phyloP scores from a whole-genome alignment of 176 grass and related monocot genomes.

The Bolboschoenus planiculmis region DNA sequence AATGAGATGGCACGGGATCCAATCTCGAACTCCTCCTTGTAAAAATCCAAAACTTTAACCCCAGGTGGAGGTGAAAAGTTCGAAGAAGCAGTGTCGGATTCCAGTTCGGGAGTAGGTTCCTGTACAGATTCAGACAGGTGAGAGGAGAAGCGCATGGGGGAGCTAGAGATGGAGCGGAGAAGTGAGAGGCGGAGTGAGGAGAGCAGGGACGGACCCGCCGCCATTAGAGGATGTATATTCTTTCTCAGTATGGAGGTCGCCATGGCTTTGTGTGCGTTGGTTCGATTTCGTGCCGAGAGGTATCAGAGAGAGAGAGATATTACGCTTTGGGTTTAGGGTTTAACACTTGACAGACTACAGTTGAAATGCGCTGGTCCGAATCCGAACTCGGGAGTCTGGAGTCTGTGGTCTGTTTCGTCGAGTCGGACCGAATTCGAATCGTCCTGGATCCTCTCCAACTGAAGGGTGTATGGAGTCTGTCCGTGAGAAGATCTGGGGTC shows the following conservation, averaged over 20 bases:
- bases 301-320: not conserved
- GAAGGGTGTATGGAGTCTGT: slow-evolving; percentile 32
- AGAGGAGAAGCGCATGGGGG: not conserved
- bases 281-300: not conserved
- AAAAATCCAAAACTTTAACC: slow-evolving; percentile 58
- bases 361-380: not conserved
- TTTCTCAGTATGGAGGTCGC: slow-evolving; percentile 20
- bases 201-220: not conserved
- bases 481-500: not conserved
- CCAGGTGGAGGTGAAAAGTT: slow-evolving; percentile 23
- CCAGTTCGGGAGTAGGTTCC: not conserved
- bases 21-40: slow-evolving; percentile 79
- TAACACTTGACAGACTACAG: not conserved
- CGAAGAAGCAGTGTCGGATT: not conserved
- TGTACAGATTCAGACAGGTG: not conserved
- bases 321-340: slow-evolving; percentile 18
- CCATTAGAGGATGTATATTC: slow-evolving; percentile 14
- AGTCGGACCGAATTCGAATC: not conserved
- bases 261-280: slow-evolving; percentile 3
- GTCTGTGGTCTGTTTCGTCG: too few relatives aligned
- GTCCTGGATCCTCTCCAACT: not conserved
- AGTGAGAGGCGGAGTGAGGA: not conserved
- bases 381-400: not conserved
- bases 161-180: slow-evolving; percentile 2
- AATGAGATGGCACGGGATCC: slow-evolving; percentile 65